Base-by-base conservation (phyloP, 1,139 yeast genomes). In the Geotrichum fermentans region DNA sequence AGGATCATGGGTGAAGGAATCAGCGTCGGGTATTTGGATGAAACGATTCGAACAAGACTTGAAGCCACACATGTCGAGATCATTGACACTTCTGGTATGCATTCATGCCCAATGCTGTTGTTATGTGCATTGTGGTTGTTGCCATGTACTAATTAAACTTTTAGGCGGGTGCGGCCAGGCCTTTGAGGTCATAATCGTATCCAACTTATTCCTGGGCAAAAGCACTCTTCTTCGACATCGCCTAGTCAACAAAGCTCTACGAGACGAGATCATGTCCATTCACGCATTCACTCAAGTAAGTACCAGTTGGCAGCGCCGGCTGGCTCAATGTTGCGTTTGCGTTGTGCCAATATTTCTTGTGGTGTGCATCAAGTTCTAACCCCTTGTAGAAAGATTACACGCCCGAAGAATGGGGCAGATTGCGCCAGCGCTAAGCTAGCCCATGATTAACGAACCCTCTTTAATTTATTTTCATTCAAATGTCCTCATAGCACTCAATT, bases 221-320 rank as follows among this genome's bases (percentile, higher is more conserved):
- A 88, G 87, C 68, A 86, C 86, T 64, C 73, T 92, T 50, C 79
- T 82, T 72, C 79, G 98, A 62, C 96, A 89, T 60, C 74, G 97
- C 55, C 63, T 89, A 58, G 96, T 94, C 44, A 92, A 94, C 66
- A 73, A 67, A 36, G 81, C 87, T 1, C 73, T 92, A 54, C 82
- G 82, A 61, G 89, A 83, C 16, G 96, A 90, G 64, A 87, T 92
- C 41, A 83, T 87, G 1, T 70, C 75, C 5, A 89, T 92, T 40
- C 98, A 92, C 68, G 98, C 98, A 0, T 94, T 92, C 65, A 88
- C 97, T 0, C 97, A 24, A 10, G 28, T 24, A 24, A 24, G 28
- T n/a, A n/a, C n/a, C n/a, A n/a, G n/a, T n/a, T 36, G 22, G n/a
- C 21, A 20, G 20, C 8, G 14, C 22, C 24, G 13, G 11, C 14